Conservation (phyloP, 2,329 filamentous ascomycete genomes). For the Nemania abortiva region DNA sequence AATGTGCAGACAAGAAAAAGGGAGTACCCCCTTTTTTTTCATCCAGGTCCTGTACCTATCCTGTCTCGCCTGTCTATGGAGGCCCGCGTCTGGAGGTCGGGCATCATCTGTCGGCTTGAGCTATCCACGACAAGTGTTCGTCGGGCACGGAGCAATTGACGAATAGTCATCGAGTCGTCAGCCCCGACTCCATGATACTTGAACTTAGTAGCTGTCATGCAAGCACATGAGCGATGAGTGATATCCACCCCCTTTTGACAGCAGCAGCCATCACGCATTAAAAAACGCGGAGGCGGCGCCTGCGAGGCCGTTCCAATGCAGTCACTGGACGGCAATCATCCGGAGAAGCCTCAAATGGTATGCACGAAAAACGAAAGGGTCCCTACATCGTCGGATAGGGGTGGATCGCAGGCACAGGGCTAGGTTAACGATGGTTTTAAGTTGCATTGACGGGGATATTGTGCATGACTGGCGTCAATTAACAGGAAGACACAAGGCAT, state of each 20-base stretch:
- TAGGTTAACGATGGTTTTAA: slow-evolving; percentile 7
- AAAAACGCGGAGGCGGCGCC: slow-evolving; percentile 27
- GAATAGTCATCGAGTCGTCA: slow-evolving; percentile 20
- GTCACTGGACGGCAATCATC: slow-evolving; percentile 35
- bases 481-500: slow-evolving; percentile 18
- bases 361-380: slow-evolving; percentile 35
- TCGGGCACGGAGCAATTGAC: slow-evolving; percentile 31
- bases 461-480: slow-evolving; percentile 26
- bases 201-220: slow-evolving; percentile 10
- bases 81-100: slow-evolving; percentile 29
- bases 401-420: slow-evolving; percentile 18
- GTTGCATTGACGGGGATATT: slow-evolving; percentile 31
- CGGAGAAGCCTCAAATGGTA: slow-evolving; percentile 31
- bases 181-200: slow-evolving; percentile 10
- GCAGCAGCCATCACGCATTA: slow-evolving; percentile 26
- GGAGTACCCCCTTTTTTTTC: slow-evolving; percentile 13
- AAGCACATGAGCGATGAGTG: slow-evolving; percentile 10
- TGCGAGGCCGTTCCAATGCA: slow-evolving; percentile 26
- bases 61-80: slow-evolving; percentile 2
- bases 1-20: slow-evolving; percentile 19
- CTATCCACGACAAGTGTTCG: slow-evolving; percentile 18
- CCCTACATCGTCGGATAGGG: slow-evolving; percentile 29
- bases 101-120: slow-evolving; percentile 30
- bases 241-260: slow-evolving; percentile 25
- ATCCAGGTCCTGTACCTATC: background rate